Base-by-base conservation (phyloP, 345 rosid genomes). In the Ailanthus altissimus region DNA sequence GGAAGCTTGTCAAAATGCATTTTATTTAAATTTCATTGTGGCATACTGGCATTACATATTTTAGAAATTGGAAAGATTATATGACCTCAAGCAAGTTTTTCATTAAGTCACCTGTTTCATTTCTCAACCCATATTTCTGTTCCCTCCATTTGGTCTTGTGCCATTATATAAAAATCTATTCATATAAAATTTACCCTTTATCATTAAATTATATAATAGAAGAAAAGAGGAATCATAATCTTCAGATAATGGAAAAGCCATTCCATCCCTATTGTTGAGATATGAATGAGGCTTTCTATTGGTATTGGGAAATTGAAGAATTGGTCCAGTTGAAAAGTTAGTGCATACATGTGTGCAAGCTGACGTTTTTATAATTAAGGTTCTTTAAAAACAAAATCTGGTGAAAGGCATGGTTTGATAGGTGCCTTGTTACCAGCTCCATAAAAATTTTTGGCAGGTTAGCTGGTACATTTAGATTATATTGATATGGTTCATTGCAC, bases 11-110 rank as follows among this genome's bases (percentile, higher is more conserved):
- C 23, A 18, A 70, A 70, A 61, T 42, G 18, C 60, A 23, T 36
- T 20, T n/a, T n/a, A n/a, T n/a, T n/a, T n/a, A n/a, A n/a, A n/a
- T 72, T 20, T 72, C 28, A 40, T 57, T 23, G 32, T n/a, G n/a
- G n/a, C n/a, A n/a, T n/a, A n/a, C n/a, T 40, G 38, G 64, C 53
- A 2, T 57, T 47, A 8, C 28, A 3, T 40, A 25, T 23, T 57
- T 14, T 23, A 65, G 5, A 23, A 40, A 38, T 23, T 72, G 40
- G 25, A n/a, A 70, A 70, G 23, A 51, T 70, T 50, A 5, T 58
- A 66, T 51, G 75, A 59, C 9, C 65, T 72, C 75, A 72, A 58
- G 66, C 75, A 43, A 25, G 9, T 6, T 54, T 12, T 57, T 51
- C 18, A 32, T 32, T 51, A 51, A 32, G 32, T 23, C 13, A 36